These are phyloP conservation scores for Puccinia polysora DNA, from an alignment of 1,284 basidiomycete species.

Conservation along the genomic window DNA sequence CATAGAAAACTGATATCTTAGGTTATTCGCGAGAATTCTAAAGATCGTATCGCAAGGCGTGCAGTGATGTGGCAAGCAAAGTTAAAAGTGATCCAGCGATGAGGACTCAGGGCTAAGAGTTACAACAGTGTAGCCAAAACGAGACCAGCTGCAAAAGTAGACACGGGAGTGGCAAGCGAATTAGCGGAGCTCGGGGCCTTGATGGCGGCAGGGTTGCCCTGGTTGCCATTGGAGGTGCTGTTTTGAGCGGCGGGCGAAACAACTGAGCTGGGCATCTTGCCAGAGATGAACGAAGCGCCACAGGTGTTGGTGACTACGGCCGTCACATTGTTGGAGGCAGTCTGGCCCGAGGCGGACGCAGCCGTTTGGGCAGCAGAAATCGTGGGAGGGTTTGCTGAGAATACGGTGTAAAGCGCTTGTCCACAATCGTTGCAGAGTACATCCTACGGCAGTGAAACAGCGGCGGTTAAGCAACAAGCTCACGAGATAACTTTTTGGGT, in stretches of 20 bases:
- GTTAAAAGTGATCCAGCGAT: too few species aligned
- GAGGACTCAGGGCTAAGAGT: too few species aligned
- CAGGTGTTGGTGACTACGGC: background rate
- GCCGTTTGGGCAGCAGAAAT: background rate
- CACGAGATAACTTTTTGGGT: background rate
- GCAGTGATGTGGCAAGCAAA: too few species aligned
- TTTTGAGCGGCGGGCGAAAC: background rate
- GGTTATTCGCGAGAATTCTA: too few species aligned
- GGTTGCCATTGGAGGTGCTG: background rate
- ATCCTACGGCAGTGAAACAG: background rate
- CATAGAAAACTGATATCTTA: too few species aligned
- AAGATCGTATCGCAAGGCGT: too few species aligned
- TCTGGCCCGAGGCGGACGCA: background rate
- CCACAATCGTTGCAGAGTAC: slow-evolving; percentile 16
- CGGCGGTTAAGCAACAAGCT: background rate
- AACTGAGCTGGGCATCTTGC: slow-evolving; percentile 13
- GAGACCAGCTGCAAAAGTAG: background rate
- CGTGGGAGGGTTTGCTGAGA: background rate
- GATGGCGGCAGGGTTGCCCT: background rate
- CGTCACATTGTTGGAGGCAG: background rate
- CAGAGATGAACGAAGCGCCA: slow-evolving; percentile 5
- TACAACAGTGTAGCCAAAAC: background rate
- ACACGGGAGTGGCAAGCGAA: background rate
- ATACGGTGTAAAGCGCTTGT: background rate
- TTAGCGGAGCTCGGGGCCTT: background rate